phyloP scores from a whole-genome alignment of 1,139 yeast genomes.

The Kluyveromyces sp. region DNA sequence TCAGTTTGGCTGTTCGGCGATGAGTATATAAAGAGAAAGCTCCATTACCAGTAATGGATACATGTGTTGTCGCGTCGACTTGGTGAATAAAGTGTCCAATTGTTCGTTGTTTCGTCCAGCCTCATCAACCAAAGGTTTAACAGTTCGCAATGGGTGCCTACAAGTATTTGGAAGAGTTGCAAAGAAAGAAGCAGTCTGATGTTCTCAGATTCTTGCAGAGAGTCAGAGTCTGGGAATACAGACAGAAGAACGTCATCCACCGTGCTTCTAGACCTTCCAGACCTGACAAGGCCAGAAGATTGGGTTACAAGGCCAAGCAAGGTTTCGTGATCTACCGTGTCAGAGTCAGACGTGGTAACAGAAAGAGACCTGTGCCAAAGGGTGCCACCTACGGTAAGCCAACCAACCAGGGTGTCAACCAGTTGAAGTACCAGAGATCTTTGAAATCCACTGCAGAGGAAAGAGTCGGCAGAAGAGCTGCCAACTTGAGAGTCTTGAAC shows the following conservation, averaged over 20 bases:
- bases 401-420: constrained; percentile 99
- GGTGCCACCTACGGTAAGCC: constrained; percentile 99
- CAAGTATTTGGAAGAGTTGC: constrained; percentile 98
- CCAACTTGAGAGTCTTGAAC: constrained; percentile 98
- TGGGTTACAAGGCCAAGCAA: constrained; percentile 99
- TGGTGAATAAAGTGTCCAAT: neutral
- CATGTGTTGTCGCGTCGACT: neutral
- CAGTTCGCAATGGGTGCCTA: constrained; percentile 84
- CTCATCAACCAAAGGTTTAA: constrained; percentile 8
- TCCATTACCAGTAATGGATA: no score
- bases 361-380: constrained; percentile 99
- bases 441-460: constrained; percentile 98
- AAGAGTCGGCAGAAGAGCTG: constrained; percentile 98
- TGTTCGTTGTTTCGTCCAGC: neutral
- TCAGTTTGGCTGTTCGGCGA: neutral
- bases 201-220: constrained; percentile 97
- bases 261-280: constrained; percentile 98
- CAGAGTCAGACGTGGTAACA: constrained; percentile 99
- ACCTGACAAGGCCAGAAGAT: constrained; percentile 99
- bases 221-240: constrained; percentile 99
- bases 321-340: constrained; percentile 97
- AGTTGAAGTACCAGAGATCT: constrained; percentile 98
- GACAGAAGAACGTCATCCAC: constrained; percentile 98
- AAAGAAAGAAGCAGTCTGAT: constrained; percentile 99
- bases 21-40: neutral